Evolutionary conservation across 129 eudicot species (phyloP).

Genomic region (Tagetes erecta): DNA sequence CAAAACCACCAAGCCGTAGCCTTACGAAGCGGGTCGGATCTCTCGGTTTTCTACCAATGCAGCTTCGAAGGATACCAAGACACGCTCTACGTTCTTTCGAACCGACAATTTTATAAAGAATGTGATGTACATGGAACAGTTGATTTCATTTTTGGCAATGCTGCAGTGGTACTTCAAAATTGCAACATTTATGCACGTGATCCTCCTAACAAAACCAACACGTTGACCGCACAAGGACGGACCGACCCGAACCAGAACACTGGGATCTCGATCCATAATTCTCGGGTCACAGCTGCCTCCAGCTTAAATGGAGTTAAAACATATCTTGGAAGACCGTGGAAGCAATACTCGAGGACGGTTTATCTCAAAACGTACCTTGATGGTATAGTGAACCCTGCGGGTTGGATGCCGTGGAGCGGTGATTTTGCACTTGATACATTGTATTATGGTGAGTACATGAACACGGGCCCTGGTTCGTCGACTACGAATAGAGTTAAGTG

Average conservation of each 20-base stretch:
- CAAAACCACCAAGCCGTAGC: slow-evolving; percentile 74
- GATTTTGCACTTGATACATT: slow-evolving; percentile 55
- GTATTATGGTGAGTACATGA: slow-evolving; percentile 69
- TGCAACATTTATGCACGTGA: slow-evolving; percentile 58
- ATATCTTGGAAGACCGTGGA: slow-evolving; percentile 75
- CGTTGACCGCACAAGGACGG: slow-evolving; percentile 71
- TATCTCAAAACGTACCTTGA: slow-evolving; percentile 50
- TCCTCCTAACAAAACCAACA: slow-evolving; percentile 57
- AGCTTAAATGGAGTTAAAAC: slow-evolving; percentile 53
- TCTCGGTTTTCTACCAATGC: slow-evolving; percentile 69
- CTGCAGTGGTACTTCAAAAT: slow-evolving; percentile 59
- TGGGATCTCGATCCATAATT: slow-evolving; percentile 61
- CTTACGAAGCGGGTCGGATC: slow-evolving; percentile 59
- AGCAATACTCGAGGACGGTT: slow-evolving; percentile 64
- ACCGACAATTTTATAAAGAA: slow-evolving; percentile 58
- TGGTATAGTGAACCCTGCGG: slow-evolving; percentile 51
- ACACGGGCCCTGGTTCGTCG: slow-evolving; percentile 64
- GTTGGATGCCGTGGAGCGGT: slow-evolving; percentile 77
- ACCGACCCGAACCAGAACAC: slow-evolving; percentile 78
- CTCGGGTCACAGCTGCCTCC: slow-evolving; percentile 47
- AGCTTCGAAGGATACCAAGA: slow-evolving; percentile 84
- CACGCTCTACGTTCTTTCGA: slow-evolving; percentile 59
- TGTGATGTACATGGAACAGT: slow-evolving; percentile 66
- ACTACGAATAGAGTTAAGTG: slow-evolving; percentile 57
- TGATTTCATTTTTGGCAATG: slow-evolving; percentile 70